Evolutionary conservation across 208 protist species (phyloP).

Genomic region (Wallacemonas sp.): DNA sequence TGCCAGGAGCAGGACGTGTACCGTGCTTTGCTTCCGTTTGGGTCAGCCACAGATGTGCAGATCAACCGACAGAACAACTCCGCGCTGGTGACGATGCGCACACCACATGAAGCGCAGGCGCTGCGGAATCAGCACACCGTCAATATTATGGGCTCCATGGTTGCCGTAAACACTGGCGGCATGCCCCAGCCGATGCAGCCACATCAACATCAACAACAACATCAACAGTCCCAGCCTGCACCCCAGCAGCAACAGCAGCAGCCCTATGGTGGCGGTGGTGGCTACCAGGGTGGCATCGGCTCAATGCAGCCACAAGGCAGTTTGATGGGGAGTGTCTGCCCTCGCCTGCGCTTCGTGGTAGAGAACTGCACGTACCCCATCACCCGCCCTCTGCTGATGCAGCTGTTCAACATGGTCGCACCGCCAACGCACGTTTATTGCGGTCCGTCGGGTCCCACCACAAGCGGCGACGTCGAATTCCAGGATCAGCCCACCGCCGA

Average conservation of each 20-base stretch:
- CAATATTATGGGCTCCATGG: conserved; percentile 68
- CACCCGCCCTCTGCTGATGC: conserved; percentile 67
- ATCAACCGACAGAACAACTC: conserved; percentile 45
- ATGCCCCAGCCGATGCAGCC: background rate
- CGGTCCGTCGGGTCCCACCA: conserved; percentile 61
- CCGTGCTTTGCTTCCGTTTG: conserved; percentile 78
- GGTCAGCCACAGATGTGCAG: conserved; percentile 54
- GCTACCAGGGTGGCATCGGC: background rate
- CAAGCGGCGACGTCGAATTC: conserved; percentile 75
- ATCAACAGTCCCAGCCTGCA: too few species aligned
- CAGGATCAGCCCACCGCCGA: conserved; percentile 53
- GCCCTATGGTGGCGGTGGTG: background rate
- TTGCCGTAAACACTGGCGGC: conserved; percentile 46
- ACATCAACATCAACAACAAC: background rate
- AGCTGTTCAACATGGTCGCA: conserved; percentile 82
- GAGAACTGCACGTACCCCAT: conserved; percentile 87
- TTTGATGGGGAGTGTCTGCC: background rate
- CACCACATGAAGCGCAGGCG: conserved; percentile 62
- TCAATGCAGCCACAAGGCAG: background rate
- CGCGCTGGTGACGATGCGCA: conserved; percentile 83
- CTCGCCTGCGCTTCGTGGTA: conserved; percentile 69
- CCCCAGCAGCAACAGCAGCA: background rate
- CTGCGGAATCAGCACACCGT: conserved; percentile 61
- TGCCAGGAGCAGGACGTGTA: conserved; percentile 78
- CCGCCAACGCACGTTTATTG: conserved; percentile 61